These are phyloP conservation scores for Daedaleopsis sinensis DNA, from an alignment of 768 basidiomycete genomes.

Conservation along the genomic window DNA sequence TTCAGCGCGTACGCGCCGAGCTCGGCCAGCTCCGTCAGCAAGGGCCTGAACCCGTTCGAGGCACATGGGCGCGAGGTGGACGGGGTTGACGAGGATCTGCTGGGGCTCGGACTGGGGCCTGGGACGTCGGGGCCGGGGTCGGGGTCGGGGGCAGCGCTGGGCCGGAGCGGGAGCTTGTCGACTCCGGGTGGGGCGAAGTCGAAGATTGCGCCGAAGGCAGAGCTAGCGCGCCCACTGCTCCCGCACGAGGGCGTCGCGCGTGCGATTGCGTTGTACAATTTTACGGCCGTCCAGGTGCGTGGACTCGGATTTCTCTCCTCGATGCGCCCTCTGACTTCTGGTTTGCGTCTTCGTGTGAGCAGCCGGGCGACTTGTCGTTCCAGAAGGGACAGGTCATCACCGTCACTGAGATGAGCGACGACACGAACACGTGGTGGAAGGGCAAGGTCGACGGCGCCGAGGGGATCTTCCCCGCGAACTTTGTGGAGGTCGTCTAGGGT, in stretches of 20 bases:
- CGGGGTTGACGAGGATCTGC: constrained; percentile 18
- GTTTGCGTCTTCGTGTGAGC: neutral
- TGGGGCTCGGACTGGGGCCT: constrained; percentile 2
- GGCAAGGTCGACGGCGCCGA: constrained; percentile 61
- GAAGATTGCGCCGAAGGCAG: constrained; percentile 51
- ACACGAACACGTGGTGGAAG: constrained; percentile 83
- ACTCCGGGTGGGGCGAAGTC: constrained; percentile 8
- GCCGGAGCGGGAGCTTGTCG: constrained; percentile 1
- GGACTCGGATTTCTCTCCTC: neutral
- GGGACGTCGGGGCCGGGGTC: constrained; percentile 10
- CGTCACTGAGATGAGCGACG: constrained; percentile 69
- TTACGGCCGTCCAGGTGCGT: constrained; percentile 69
- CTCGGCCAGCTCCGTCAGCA: neutral
- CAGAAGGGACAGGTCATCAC: constrained; percentile 74
- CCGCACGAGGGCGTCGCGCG: constrained; percentile 66
- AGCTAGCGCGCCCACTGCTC: constrained; percentile 49
- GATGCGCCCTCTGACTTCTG: neutral
- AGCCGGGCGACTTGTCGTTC: constrained; percentile 79
- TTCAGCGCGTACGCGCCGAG: constrained; percentile 33
- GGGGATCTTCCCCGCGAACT: constrained; percentile 84
- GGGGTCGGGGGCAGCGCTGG: neutral
- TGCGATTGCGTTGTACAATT: constrained; percentile 76
- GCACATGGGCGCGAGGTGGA: constrained; percentile 5
- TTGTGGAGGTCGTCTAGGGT: constrained; percentile 62
- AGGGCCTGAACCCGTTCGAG: constrained; percentile 24